These are phyloP conservation scores for Hondaea fermentalgiana DNA, from an alignment of 108 stramenopile genomes.

Conservation along the genomic window DNA sequence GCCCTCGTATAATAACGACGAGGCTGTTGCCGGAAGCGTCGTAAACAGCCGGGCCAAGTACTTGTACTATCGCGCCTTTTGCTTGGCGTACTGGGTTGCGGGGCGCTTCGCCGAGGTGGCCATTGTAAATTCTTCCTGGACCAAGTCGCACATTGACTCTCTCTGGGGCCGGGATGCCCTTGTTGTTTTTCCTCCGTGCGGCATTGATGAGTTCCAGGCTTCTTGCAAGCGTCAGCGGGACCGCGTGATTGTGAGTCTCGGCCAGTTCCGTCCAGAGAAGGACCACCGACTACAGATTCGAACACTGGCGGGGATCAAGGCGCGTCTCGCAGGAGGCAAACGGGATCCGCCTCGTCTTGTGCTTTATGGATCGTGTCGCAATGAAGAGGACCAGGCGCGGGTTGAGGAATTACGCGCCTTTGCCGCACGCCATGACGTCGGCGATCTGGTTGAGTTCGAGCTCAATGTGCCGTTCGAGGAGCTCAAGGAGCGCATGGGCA, in stretches of 20 bases:
- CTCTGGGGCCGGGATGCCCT: constrained; percentile 43
- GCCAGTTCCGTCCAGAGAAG: constrained; percentile 98
- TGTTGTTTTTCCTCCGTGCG: constrained; percentile 81
- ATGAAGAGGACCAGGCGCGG: constrained; percentile 62
- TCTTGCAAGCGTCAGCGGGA: constrained; percentile 36
- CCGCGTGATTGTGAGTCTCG: constrained; percentile 70
- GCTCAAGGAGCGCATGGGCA: constrained; percentile 59
- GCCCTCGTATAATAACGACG: constrained; percentile 69
- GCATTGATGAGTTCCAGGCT: constrained; percentile 48
- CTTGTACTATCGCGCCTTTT: constrained; percentile 77
- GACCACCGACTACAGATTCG: constrained; percentile 77
- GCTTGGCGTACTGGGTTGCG: constrained; percentile 60
- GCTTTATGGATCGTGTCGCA: constrained; percentile 81
- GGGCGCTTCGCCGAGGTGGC: constrained; percentile 70
- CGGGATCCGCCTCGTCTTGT: constrained; percentile 47
- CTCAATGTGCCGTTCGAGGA: constrained; percentile 73
- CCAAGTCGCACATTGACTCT: constrained; percentile 58
- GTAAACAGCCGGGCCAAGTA: constrained; percentile 64
- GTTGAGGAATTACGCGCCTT: constrained; percentile 55
- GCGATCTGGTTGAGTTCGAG: constrained; percentile 63
- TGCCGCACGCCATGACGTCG: constrained; percentile 49
- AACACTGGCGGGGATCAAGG: constrained; percentile 22
- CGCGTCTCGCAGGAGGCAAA: background rate
- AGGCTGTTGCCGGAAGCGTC: constrained; percentile 41
- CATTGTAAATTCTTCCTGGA: constrained; percentile 95